Conservation (phyloP, 345 rosid species). For the Gossypium mustelinum region DNA sequence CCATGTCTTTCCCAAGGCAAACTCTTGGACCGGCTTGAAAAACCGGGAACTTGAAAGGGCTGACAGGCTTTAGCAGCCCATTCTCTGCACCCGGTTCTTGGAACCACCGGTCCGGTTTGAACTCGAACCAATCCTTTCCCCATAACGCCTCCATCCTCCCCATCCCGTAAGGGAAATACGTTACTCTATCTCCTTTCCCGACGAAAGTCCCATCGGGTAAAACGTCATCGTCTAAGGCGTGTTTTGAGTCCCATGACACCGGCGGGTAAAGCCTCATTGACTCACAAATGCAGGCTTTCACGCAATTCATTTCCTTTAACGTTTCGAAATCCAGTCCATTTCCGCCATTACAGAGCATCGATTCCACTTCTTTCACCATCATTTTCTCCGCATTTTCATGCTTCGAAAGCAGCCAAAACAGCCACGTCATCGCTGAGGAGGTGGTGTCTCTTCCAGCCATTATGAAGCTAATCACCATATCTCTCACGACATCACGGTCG, state of each 20-base stretch:
- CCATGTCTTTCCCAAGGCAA: slow-evolving; percentile 74
- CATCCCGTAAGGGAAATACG: slow-evolving; percentile 66
- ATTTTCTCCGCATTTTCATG: slow-evolving; percentile 30
- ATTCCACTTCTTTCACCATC: slow-evolving; percentile 34
- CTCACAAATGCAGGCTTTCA: slow-evolving; percentile 60
- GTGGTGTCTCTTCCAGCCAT: slow-evolving; percentile 75
- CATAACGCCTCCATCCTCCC: slow-evolving; percentile 71
- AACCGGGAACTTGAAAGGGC: slow-evolving; percentile 53
- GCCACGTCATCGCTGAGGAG: slow-evolving; percentile 68
- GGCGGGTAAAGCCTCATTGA: slow-evolving; percentile 76
- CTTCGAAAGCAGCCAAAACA: slow-evolving; percentile 54
- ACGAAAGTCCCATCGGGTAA: slow-evolving; percentile 68
- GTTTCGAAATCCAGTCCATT: slow-evolving; percentile 30
- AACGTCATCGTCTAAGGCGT: slow-evolving; percentile 44
- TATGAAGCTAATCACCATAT: slow-evolving; percentile 55
- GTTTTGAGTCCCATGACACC: slow-evolving; percentile 70
- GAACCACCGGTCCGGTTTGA: slow-evolving; percentile 67
- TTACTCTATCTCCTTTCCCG: slow-evolving; percentile 42
- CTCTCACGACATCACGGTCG: slow-evolving; percentile 48
- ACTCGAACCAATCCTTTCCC: slow-evolving; percentile 62
- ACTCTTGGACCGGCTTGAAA: slow-evolving; percentile 79
- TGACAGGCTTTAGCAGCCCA: slow-evolving; percentile 35
- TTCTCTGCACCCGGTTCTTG: slow-evolving; percentile 15
- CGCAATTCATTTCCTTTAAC: slow-evolving; percentile 42
- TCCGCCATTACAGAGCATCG: neutral